Evolutionary conservation across 225 moss, liverwort and hornwort genomes (phyloP).

Genomic region (Marchantia paleacea): DNA sequence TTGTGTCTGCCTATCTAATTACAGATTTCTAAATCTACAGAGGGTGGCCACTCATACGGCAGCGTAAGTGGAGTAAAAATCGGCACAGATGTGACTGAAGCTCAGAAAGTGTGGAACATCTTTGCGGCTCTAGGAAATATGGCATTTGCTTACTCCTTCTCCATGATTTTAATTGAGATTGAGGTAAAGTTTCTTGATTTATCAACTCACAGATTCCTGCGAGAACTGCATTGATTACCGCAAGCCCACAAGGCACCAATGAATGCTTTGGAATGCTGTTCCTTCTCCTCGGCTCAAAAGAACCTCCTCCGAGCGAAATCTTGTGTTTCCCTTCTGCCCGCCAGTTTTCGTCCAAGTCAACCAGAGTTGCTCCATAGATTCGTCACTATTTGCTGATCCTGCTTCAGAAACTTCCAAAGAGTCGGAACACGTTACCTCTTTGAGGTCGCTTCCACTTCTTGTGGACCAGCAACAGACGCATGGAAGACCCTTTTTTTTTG

Average conservation of each 20-base stretch:
- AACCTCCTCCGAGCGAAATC: background rate
- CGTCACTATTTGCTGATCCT: too few species aligned
- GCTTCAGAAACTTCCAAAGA: too few species aligned
- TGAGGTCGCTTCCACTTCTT: too few species aligned
- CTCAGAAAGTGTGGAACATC: conserved; percentile 69
- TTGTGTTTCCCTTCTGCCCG: background rate
- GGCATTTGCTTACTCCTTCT: conserved; percentile 89
- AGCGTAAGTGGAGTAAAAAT: conserved; percentile 38
- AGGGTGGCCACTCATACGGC: conserved; percentile 44
- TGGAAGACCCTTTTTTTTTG: too few species aligned
- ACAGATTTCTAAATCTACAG: background rate
- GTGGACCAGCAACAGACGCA: background rate
- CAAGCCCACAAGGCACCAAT: too few species aligned
- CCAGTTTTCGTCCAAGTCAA: too few species aligned
- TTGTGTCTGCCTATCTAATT: background rate
- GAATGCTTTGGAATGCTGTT: too few species aligned
- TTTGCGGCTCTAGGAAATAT: conserved; percentile 80
- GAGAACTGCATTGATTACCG: background rate
- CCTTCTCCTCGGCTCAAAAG: too few species aligned
- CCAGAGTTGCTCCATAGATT: too few species aligned
- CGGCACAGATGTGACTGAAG: conserved; percentile 28
- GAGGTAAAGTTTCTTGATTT: conserved; percentile 40
- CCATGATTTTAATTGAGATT: conserved; percentile 88
- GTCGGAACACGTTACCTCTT: too few species aligned
- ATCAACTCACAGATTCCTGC: background rate